Evolutionary conservation across 805 yeast genomes (phyloP), one percentile per base, ranked within the genome.

Genomic region (Komagataella mondaviorum): DNA sequence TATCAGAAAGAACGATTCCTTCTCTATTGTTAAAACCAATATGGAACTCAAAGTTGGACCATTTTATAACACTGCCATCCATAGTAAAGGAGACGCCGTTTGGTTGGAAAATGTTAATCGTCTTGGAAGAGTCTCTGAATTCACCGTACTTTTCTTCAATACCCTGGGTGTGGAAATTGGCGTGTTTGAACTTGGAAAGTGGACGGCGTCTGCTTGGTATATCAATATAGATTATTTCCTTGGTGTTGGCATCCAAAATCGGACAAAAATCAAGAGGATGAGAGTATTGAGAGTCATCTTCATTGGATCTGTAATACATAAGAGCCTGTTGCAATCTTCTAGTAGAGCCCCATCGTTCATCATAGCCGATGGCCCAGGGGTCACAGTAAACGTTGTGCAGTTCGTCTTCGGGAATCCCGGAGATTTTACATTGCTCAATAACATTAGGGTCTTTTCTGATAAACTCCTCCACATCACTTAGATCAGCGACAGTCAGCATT

Each of bases 11-110:
- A 30, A 85, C 91, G 63, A 85, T 81, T 56, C 93, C 93, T 67
- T 85, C 93, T 71, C 91, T 77, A 71, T 84, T 83, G 72, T 85
- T 85, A 77, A 85, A 85, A 44, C 93, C 93, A 64, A 85, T 71
- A 67, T 85, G 91, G 71, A 85, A 73, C 55, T 77, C 73, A 73
- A 78, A 85, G 70, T 85, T 85, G 56, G 84, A 80, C 93, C 93
- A 85, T 55, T 74, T 75, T 75, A 85, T 80, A 51, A 78, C 72
- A 60, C 83, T 75, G 51, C 87, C 88, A 52, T 73, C 72, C 80
- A 85, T 73, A 57, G 74, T 74, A 73, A 85, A 85, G 4, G 88
- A 82, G 51, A 85, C 91, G 52, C 93, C 93, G 56, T 84, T 84
- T 54, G 93, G 93, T 67, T 85, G 93, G 50, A 85, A 75, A 49